These are phyloP conservation scores for Geranium incanum DNA, from an alignment of 441 rosid genomes.

Conservation along the genomic window DNA sequence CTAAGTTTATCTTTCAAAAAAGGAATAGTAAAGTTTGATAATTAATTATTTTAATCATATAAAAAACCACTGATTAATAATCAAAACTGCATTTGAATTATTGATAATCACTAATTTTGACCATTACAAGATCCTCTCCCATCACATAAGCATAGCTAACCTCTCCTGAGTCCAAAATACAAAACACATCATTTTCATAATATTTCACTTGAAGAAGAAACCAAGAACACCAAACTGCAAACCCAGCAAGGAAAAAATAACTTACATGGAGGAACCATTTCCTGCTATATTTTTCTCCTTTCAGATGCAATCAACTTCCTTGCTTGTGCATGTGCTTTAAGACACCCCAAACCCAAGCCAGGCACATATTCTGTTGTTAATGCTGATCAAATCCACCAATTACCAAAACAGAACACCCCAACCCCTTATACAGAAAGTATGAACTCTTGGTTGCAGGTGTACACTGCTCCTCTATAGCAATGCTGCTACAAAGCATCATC, in stretches of 20 bases:
- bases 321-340: constrained; percentile 12
- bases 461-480: constrained; percentile 16
- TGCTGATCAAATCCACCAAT: constrained; percentile 21
- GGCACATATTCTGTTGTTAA: constrained; percentile 10
- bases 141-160: too few species aligned
- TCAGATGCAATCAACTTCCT: constrained; percentile 17
- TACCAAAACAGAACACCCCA: neutral
- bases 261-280: constrained; percentile 21
- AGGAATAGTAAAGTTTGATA: too few species aligned
- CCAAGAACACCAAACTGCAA: constrained; percentile 36
- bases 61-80: too few species aligned
- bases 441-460: constrained; percentile 28
- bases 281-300: constrained; percentile 6
- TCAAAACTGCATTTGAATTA: too few species aligned
- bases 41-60: too few species aligned
- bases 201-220: constrained; percentile 24
- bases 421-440: constrained; percentile 17
- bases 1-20: too few species aligned
- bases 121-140: too few species aligned
- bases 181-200: neutral
- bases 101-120: too few species aligned
- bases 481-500: constrained; percentile 23
- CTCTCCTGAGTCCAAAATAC: too few species aligned
- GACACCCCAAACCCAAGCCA: constrained; percentile 14
- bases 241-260: constrained; percentile 25